A percentile compares a stretch with the other conserved stretches of the same genome.
phyloP scores from a whole-genome alignment of 176 grass and related monocot genomes.

The Cocos nucifera region DNA sequence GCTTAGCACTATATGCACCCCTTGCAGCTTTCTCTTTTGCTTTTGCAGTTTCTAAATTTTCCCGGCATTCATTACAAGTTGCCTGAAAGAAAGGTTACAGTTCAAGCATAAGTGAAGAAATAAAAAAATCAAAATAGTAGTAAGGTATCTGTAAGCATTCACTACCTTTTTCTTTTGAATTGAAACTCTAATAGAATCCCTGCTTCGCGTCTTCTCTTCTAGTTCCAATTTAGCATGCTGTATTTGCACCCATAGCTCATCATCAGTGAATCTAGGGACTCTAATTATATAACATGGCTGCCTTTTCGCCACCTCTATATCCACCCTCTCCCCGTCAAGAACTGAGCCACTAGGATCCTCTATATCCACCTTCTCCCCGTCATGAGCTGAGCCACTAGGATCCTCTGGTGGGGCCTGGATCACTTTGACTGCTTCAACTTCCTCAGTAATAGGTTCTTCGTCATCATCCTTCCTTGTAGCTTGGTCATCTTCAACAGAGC shows the following conservation, averaged over 20 bases:
- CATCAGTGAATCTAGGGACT: conserved; percentile 52
- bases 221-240: conserved; percentile 48
- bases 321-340: conserved; percentile 20
- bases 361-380: conserved; percentile 23
- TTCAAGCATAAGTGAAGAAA: conserved; percentile 8
- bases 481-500: conserved; percentile 2
- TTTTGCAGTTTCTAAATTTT: conserved; percentile 42
- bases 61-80: conserved; percentile 31
- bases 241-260: conserved; percentile 52
- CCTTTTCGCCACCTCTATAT: conserved; percentile 19
- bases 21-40: conserved; percentile 58
- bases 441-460: conserved; percentile 11
- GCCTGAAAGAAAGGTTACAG: conserved; percentile 34
- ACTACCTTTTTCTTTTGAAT: conserved; percentile 71
- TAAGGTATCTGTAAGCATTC: background rate
- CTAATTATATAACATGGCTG: conserved; percentile 39
- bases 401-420: conserved; percentile 16
- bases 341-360: conserved; percentile 18
- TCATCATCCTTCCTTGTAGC: conserved; percentile 22
- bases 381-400: conserved; percentile 8
- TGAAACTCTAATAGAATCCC: conserved; percentile 55
- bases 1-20: conserved; percentile 52
- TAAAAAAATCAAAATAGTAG: conserved; percentile 21
- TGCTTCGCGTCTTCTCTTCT: conserved; percentile 52
- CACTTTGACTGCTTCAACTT: conserved; percentile 15